These are phyloP conservation scores for Aspergillus kassunensis DNA, from an alignment of 495 filamentous ascomycete species.

Conservation along the genomic window DNA sequence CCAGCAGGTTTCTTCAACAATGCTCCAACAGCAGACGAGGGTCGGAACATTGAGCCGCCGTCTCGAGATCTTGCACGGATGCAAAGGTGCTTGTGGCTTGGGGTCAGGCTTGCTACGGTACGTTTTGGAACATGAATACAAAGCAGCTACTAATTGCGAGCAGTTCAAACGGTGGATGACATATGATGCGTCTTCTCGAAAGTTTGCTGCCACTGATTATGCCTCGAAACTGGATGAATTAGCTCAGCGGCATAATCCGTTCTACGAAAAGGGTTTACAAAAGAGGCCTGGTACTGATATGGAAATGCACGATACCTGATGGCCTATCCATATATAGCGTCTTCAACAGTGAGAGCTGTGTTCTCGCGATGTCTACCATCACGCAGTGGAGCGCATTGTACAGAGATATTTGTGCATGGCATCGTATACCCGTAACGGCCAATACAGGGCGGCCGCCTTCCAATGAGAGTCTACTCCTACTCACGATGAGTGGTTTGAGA, in stretches of 20 bases:
- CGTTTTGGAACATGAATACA: slow-evolving; percentile 12
- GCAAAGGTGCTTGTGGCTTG: slow-evolving; percentile 74
- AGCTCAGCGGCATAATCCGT: slow-evolving; percentile 20
- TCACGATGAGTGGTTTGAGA: too few relatives aligned
- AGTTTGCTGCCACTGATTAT: slow-evolving; percentile 30
- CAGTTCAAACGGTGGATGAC: slow-evolving; percentile 43
- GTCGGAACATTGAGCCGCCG: slow-evolving; percentile 64
- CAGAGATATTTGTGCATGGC: background rate
- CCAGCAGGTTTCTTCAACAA: slow-evolving; percentile 66
- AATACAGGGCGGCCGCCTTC: too few relatives aligned
- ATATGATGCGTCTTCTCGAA: slow-evolving; percentile 22
- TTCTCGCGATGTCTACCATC: too few relatives aligned
- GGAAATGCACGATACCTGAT: slow-evolving; percentile 13
- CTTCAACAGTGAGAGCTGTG: background rate
- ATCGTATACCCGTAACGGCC: too few relatives aligned
- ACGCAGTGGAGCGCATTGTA: background rate
- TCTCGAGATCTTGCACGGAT: slow-evolving; percentile 62
- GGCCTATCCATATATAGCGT: too few relatives aligned
- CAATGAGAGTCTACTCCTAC: too few relatives aligned
- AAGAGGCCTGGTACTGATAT: background rate
- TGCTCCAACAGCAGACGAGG: slow-evolving; percentile 70
- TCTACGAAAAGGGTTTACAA: slow-evolving; percentile 2
- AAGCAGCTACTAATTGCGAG: slow-evolving; percentile 9
- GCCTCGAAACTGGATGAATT: slow-evolving; percentile 24
- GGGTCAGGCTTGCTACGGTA: slow-evolving; percentile 53